Evolutionary conservation across 805 yeast genomes (phyloP).

Genomic region (Wickerhamomyces xylosicus): DNA sequence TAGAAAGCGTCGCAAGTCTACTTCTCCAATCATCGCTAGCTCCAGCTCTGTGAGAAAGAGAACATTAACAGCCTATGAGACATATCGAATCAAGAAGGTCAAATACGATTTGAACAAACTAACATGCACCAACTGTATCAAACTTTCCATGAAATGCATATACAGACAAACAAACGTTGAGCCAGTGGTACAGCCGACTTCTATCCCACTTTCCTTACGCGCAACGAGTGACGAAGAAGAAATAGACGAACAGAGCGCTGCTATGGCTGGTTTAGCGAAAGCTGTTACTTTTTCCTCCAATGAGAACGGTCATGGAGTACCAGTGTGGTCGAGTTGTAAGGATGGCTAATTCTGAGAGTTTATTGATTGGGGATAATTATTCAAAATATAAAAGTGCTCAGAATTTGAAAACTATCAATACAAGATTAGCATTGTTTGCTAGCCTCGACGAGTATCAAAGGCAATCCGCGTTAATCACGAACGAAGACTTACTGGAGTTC

Average conservation of each 20-base stretch:
- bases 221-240: neutral
- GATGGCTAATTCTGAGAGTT: too few relatives aligned
- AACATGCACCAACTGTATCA: conserved; percentile 31
- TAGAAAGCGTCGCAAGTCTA: neutral
- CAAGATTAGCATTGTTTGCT: too few relatives aligned
- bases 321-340: too few relatives aligned
- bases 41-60: conserved; percentile 7
- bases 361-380: too few relatives aligned
- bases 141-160: conserved; percentile 9
- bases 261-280: conserved; percentile 4
- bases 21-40: neutral
- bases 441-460: neutral
- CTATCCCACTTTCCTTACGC: neutral
- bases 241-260: neutral
- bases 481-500: conserved; percentile 4
- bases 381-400: too few relatives aligned
- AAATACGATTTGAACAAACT: conserved; percentile 38
- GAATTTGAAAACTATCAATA: too few relatives aligned
- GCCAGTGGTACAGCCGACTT: neutral
- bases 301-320: too few relatives aligned
- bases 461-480: conserved; percentile 1
- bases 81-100: conserved; percentile 34
- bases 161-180: conserved; percentile 7
- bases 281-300: too few relatives aligned
- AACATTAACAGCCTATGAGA: conserved; percentile 25